Evolutionary conservation across 768 basidiomycete genomes (phyloP), one percentile per base, ranked within the genome.

Genomic region (Pilatotrama ljubarskyi): DNA sequence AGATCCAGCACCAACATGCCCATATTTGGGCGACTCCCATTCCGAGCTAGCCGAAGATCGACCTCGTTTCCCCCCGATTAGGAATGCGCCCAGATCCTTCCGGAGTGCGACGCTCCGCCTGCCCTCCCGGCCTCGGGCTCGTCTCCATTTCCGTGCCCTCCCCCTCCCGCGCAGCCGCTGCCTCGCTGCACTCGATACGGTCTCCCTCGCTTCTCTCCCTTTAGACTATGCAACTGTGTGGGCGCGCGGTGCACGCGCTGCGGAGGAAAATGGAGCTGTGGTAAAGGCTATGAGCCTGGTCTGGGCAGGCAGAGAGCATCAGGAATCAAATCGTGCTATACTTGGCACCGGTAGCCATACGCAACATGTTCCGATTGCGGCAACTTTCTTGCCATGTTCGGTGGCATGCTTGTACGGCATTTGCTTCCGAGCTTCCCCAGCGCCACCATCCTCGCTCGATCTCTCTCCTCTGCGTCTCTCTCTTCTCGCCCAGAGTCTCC

Each of bases 11-110:
- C 58, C 36, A 18, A 49, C 44, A 26, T 51, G 35, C 51, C 61
- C 56, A 58, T 48, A 52, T 56, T 26, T 20, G 62, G 58, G 14
- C n/a, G 13, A 24, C 58, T 64, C 59, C 63, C 63, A 48, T 64
- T 54, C 63, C 63, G 63, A 64, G 63, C 53, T 52, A 64, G 58
- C 63, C 63, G 63, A 64, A 59, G 63, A 64, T 64, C 63, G 62
- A 63, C 61, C 61, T 62, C 61, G 56, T 62, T 62, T 56, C 56
- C 40, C 9, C 62, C 57, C 52, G 58, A 63, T 63, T 55, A 14
- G 62, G 62, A 53, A 58, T 42, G 42, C 62, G 58, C 63, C 63
- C 58, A 60, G 63, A 58, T 52, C 59, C 55, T 61, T 57, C 44
- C 58, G 58, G 37, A 10, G 15, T 52, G 47, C 59, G 25, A 40